Percentiles rank a stretch among this genome's conserved stretches.
phyloP scores from a whole-genome alignment of 768 basidiomycete genomes.

The Holtermannia corniformis region DNA sequence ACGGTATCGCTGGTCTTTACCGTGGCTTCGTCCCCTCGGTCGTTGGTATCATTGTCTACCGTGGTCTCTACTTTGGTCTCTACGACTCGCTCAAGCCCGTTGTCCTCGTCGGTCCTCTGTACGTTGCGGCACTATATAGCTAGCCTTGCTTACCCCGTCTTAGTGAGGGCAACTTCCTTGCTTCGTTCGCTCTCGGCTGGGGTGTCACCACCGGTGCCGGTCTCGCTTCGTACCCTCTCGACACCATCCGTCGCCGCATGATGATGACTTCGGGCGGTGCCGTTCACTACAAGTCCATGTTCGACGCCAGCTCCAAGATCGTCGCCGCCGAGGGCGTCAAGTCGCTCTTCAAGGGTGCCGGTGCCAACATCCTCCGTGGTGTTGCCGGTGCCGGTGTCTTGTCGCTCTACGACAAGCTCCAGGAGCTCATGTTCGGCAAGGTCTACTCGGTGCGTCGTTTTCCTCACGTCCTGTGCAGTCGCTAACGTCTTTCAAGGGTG shows the following conservation, averaged over 20 bases:
- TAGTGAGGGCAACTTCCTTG: slow-evolving; percentile 91
- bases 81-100: slow-evolving; percentile 63
- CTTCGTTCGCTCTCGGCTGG: slow-evolving; percentile 96
- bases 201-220: slow-evolving; percentile 99
- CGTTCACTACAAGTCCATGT: slow-evolving; percentile 98
- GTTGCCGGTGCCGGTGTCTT: slow-evolving; percentile 99
- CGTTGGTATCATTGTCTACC: slow-evolving; percentile 98
- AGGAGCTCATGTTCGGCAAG: slow-evolving; percentile 89
- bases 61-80: slow-evolving; percentile 97
- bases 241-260: slow-evolving; percentile 88
- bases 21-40: slow-evolving; percentile 99
- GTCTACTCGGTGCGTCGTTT: slow-evolving; percentile 91
- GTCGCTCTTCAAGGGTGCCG: slow-evolving; percentile 99
- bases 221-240: slow-evolving; percentile 65
- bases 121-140: too few species aligned
- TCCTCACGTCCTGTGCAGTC: not conserved
- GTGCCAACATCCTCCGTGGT: slow-evolving; percentile 89
- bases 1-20: slow-evolving; percentile 98
- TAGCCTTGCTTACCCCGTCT: too few species aligned
- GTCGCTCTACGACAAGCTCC: slow-evolving; percentile 97
- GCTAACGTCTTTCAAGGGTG: slow-evolving; percentile 22
- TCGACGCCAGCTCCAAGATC: slow-evolving; percentile 91
- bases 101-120: slow-evolving; percentile 89
- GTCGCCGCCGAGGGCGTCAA: slow-evolving; percentile 87
- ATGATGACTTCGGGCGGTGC: slow-evolving; percentile 99